Evolutionary conservation across 805 yeast genomes (phyloP).

Genomic region (Kazachstania psychrophila): DNA sequence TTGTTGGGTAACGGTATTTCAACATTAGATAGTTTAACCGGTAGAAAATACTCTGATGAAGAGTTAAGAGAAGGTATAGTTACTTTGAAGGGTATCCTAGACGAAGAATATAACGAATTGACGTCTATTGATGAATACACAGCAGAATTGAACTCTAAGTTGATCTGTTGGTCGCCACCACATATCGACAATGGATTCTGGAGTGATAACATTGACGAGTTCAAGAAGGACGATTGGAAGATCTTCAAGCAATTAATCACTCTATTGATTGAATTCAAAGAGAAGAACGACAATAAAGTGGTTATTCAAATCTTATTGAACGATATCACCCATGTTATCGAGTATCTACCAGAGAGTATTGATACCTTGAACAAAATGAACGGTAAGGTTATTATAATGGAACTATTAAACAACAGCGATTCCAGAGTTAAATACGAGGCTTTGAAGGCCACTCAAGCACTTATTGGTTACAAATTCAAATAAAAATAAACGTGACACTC

Average conservation of each 20-base stretch:
- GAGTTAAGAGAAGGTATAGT: constrained; percentile 72
- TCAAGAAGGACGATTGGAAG: constrained; percentile 72
- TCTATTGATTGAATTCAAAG: constrained; percentile 35
- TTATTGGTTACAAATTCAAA: constrained; percentile 70
- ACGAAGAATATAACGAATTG: constrained; percentile 64
- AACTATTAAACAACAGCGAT: constrained; percentile 67
- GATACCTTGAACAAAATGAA: constrained; percentile 45
- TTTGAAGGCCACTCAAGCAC: constrained; percentile 84
- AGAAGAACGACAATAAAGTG: constrained; percentile 27
- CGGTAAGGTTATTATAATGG: constrained; percentile 76
- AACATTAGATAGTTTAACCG: constrained; percentile 57
- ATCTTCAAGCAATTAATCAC: constrained; percentile 52
- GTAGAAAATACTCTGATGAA: constrained; percentile 90
- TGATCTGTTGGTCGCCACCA: constrained; percentile 83
- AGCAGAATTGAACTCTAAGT: constrained; percentile 71
- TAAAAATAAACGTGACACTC: constrained; percentile 1
- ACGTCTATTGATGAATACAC: constrained; percentile 89
- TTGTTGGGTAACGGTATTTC: constrained; percentile 69
- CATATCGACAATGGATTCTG: constrained; percentile 85
- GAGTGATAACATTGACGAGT: constrained; percentile 68
- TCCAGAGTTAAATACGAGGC: constrained; percentile 92
- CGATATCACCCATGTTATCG: constrained; percentile 56
- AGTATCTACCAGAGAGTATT: constrained; percentile 45
- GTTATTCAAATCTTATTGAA: constrained; percentile 53
- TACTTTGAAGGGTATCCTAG: constrained; percentile 48